These are phyloP conservation scores for Novymonas esmeraldas DNA, from an alignment of 208 protist genomes.

Conservation along the genomic window DNA sequence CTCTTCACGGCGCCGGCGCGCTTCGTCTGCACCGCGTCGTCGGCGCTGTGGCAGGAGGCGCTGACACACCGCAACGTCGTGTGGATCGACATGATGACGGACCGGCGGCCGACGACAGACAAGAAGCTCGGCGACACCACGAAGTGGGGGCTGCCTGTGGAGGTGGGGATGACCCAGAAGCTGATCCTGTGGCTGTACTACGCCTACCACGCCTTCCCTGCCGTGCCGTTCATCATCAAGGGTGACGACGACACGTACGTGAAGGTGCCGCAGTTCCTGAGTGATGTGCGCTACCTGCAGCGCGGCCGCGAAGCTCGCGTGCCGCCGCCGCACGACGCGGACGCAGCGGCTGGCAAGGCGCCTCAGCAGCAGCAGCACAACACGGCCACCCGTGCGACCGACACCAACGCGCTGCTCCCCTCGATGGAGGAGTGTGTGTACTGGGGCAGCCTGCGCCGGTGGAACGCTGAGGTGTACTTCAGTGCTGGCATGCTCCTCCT, in stretches of 20 bases:
- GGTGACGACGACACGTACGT: constrained; percentile 46
- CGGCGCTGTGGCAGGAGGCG: constrained; percentile 27
- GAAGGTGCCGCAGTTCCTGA: constrained; percentile 40
- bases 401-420: neutral
- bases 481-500: constrained; percentile 21
- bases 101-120: constrained; percentile 18
- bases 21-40: constrained; percentile 22
- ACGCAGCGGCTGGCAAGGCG: neutral
- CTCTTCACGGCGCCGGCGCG: constrained; percentile 2
- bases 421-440: constrained; percentile 24
- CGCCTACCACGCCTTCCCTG: constrained; percentile 24
- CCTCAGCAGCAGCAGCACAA: too few relatives aligned
- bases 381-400: too few relatives aligned
- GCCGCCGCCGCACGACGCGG: neutral
- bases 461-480: constrained; percentile 25
- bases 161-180: constrained; percentile 47
- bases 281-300: constrained; percentile 25
- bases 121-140: constrained; percentile 18
- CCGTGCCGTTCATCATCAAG: constrained; percentile 32
- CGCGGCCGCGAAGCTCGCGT: neutral
- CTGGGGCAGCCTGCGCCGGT: constrained; percentile 27
- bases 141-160: constrained; percentile 34
- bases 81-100: constrained; percentile 29
- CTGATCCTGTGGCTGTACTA: constrained; percentile 37
- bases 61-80: constrained; percentile 23